Conservation (phyloP, 768 basidiomycete species). For the Tulasnella sp. region DNA sequence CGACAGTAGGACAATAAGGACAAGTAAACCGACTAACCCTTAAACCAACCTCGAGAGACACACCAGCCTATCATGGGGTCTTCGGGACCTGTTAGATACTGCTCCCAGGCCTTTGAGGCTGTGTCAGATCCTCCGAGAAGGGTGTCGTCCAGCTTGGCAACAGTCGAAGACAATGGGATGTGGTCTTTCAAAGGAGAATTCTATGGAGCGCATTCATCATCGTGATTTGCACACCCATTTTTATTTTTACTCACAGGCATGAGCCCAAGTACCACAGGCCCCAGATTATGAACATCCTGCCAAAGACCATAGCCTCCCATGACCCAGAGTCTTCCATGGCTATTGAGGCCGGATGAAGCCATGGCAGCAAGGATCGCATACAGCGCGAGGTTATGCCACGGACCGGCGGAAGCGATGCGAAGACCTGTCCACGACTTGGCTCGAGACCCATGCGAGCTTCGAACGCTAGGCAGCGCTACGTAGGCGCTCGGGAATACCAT, state of each 20-base stretch:
- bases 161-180: conserved; percentile 44
- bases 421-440: conserved; percentile 38
- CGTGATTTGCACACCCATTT: neutral
- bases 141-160: conserved; percentile 57
- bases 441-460: conserved; percentile 20
- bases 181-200: conserved; percentile 50
- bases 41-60: conserved; percentile 27
- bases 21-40: conserved; percentile 22
- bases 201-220: conserved; percentile 27
- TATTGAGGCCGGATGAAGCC: neutral
- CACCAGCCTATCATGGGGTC: conserved; percentile 48
- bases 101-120: conserved; percentile 35
- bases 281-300: conserved; percentile 39
- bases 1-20: neutral
- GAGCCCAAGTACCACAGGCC: conserved; percentile 45
- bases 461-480: conserved; percentile 42
- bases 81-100: conserved; percentile 30
- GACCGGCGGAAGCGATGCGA: conserved; percentile 61
- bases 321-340: conserved; percentile 20
- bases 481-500: conserved; percentile 63
- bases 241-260: conserved; percentile 34
- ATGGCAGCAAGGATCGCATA: conserved; percentile 23
- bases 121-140: conserved; percentile 28
- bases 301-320: conserved; percentile 37
- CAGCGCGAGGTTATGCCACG: conserved; percentile 64